Conservation (phyloP, 805 yeast genomes). For the Henningerozyma blattae region DNA sequence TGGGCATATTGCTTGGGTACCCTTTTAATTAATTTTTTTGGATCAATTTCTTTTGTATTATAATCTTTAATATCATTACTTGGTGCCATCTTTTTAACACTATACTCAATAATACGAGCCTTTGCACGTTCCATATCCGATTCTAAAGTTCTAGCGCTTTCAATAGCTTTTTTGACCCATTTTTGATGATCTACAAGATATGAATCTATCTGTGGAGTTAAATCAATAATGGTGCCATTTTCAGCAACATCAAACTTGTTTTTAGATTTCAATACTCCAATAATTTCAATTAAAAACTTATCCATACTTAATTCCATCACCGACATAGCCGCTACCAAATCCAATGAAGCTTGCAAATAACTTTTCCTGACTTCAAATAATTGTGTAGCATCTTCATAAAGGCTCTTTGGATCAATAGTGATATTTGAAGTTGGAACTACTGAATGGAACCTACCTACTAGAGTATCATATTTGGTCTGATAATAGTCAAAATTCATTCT, state of each 20-base stretch:
- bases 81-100: conserved; percentile 42
- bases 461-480: conserved; percentile 56
- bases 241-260: conserved; percentile 12
- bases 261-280: conserved; percentile 14
- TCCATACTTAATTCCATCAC: conserved; percentile 14
- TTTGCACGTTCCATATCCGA: conserved; percentile 41
- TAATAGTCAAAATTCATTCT: conserved; percentile 46
- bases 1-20: neutral
- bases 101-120: conserved; percentile 46
- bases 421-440: conserved; percentile 34
- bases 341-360: conserved; percentile 48
- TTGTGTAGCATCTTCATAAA: conserved; percentile 68
- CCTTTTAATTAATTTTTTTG: neutral
- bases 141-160: conserved; percentile 1
- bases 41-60: conserved; percentile 30
- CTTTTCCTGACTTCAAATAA: conserved; percentile 54
- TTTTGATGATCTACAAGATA: conserved; percentile 5
- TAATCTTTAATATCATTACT: conserved; percentile 47
- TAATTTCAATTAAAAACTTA: conserved; percentile 9
- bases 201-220: conserved; percentile 3
- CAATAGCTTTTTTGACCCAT: conserved; percentile 7
- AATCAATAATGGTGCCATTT: conserved; percentile 4
- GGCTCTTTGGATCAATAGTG: conserved; percentile 32
- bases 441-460: conserved; percentile 39
- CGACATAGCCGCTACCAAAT: conserved; percentile 37